Evolutionary conservation across 768 basidiomycete species (phyloP).

Genomic region (Lentinula sp.): DNA sequence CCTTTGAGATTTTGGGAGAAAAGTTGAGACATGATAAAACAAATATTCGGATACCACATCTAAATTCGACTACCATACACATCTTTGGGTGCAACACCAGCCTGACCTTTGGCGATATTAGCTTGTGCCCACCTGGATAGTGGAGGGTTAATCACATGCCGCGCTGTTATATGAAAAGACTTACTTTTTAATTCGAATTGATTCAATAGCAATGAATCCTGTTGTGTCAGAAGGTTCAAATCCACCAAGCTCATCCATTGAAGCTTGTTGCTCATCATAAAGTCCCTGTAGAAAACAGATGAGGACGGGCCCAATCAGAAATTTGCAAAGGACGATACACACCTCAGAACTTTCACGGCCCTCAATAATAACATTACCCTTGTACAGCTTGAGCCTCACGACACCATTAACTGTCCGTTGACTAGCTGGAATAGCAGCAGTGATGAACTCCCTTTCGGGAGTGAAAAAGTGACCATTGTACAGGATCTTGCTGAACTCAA

Average conservation of each 20-base stretch:
- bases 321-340: background rate
- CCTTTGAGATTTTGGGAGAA: too few species aligned
- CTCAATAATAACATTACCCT: conserved; percentile 93
- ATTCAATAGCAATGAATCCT: conserved; percentile 96
- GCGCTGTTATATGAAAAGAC: conserved; percentile 19
- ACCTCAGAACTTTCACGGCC: conserved; percentile 85
- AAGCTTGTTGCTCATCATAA: conserved; percentile 92
- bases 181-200: conserved; percentile 96
- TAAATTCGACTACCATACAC: conserved; percentile 68
- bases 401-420: conserved; percentile 95
- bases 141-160: background rate
- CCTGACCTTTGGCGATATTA: conserved; percentile 79
- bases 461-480: conserved; percentile 99
- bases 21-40: background rate
- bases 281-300: conserved; percentile 50
- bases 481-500: conserved; percentile 83
- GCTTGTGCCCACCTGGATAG: conserved; percentile 74
- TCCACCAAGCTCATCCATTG: conserved; percentile 98
- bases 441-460: conserved; percentile 96
- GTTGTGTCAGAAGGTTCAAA: conserved; percentile 95
- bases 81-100: conserved; percentile 69
- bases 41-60: conserved; percentile 3
- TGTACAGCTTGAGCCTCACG: conserved; percentile 88
- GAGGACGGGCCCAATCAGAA: too few species aligned
- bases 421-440: conserved; percentile 84